phyloP scores from a whole-genome alignment of 441 rosid species.

The Macaranga tanarius region DNA sequence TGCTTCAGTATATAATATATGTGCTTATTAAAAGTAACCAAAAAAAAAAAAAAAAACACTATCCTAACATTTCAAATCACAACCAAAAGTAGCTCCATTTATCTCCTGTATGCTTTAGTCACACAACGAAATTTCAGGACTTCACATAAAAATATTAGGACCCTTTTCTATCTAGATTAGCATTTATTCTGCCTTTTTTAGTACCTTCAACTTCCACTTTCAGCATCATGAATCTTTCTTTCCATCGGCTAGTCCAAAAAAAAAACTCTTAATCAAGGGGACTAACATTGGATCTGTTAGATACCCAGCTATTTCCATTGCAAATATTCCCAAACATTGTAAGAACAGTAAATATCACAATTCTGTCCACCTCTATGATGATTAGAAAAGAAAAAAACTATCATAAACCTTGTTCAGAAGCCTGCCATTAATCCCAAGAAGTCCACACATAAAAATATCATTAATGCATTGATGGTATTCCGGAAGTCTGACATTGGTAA shows the following conservation, averaged over 20 bases:
- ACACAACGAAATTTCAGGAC: background rate
- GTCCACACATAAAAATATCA: background rate
- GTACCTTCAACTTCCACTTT: background rate
- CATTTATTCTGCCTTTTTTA: background rate
- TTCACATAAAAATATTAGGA: background rate
- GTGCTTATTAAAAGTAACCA: background rate
- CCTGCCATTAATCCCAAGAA: background rate
- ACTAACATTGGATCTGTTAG: background rate
- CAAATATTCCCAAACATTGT: background rate
- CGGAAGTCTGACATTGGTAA: background rate
- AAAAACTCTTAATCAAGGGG: background rate
- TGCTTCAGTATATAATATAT: background rate
- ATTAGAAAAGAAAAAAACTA: background rate
- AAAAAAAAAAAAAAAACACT: background rate
- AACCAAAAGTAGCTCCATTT: background rate
- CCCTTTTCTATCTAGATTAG: background rate
- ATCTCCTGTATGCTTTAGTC: background rate
- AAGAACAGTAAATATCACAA: background rate
- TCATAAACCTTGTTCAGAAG: background rate
- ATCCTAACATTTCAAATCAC: background rate
- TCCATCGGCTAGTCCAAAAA: background rate
- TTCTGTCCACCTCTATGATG: background rate
- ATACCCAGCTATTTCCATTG: background rate
- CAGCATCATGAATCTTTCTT: background rate
- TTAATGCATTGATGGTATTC: background rate